Base-by-base conservation (phyloP, 2,329 filamentous ascomycete genomes). In the Seiridium unicorne region DNA sequence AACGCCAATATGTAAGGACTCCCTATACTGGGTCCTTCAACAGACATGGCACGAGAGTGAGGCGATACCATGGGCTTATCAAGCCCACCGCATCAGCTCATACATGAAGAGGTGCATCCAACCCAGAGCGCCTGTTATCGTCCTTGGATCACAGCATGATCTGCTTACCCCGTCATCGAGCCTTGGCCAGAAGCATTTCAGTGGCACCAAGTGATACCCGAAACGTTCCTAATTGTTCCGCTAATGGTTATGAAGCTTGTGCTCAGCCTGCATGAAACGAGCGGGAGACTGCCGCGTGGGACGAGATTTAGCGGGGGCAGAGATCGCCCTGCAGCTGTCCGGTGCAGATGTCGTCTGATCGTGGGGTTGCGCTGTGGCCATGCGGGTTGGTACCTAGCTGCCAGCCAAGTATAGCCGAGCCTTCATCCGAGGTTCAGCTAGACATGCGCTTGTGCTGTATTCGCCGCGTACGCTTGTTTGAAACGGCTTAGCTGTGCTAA, bases 221-320 rank as follows among this genome's bases (percentile, higher is more conserved):
- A 51, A 48, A 32, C n/a, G 55, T 58, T 58, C 55, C 55, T 58
- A 58, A 58, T 58, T 51, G 55, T 51, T 51, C 55, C 55, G 55
- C 55, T 44, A 57, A 40, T 46, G 40, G 54, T n/a, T 35, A 32
- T 44, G 40, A 36, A 18, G 54, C 42, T 26, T 26, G 42, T 47
- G 36, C 26, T 18, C 44, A 57, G 44, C 40, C 42, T 11, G 44
- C 53, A 34, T 34, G 31, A 18, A 57, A 51, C 32, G 11, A 13
- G 9, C 49, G n/a, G 26, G 10, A n/a, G 26, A 10, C 18, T 51
- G 18, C 9, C 11, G 18, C 11, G 31, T 13, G 11, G 11, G 26
- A 31, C 26, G 18, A 32, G 26, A 8, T 32, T 32, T 51, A 32
- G 9, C 9, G 10, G 49, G 11, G 49, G 49, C 9, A 31, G 34